Percentiles rank a stretch among this genome's conserved stretches.
Conservation (phyloP, 108 stramenopile genomes). For the Chaetoceros muelleri region DNA sequence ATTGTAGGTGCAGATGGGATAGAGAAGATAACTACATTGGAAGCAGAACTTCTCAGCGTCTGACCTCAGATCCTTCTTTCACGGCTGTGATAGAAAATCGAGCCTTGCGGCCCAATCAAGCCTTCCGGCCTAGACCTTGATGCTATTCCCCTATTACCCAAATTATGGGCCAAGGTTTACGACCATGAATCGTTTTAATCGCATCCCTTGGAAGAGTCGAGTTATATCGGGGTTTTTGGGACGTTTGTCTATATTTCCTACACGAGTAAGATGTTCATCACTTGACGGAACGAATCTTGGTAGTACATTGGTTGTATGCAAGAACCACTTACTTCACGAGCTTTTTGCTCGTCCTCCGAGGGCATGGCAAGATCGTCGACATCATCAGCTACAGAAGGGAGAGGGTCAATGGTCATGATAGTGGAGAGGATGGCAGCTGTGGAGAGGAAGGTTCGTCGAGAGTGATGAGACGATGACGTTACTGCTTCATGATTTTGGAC, state of each 20-base stretch:
- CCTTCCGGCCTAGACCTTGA: constrained; percentile 12
- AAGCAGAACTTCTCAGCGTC: constrained; percentile 62
- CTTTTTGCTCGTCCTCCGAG: constrained; percentile 36
- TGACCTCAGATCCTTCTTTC: background rate
- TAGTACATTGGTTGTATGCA: no score
- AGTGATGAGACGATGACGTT: no score
- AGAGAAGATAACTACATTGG: constrained; percentile 49
- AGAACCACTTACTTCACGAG: constrained; percentile 31
- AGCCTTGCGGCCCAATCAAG: constrained; percentile 15
- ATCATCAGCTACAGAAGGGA: constrained; percentile 1
- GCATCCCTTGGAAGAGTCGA: constrained; percentile 49
- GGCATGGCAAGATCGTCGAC: constrained; percentile 70
- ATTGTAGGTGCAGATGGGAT: constrained; percentile 67
- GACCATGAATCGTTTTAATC: constrained; percentile 16
- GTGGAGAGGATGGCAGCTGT: background rate
- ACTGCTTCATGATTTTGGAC: no score
- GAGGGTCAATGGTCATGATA: background rate
- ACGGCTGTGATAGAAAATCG: constrained; percentile 13
- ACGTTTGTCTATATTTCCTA: no score
- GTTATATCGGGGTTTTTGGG: constrained; percentile 20
- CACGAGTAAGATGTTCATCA: no score
- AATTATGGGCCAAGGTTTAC: no score
- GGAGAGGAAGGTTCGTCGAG: background rate
- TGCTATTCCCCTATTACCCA: constrained; percentile 30
- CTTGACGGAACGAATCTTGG: no score